Base-by-base conservation (phyloP, 75 land plant species). In the Gnetum montanum region DNA sequence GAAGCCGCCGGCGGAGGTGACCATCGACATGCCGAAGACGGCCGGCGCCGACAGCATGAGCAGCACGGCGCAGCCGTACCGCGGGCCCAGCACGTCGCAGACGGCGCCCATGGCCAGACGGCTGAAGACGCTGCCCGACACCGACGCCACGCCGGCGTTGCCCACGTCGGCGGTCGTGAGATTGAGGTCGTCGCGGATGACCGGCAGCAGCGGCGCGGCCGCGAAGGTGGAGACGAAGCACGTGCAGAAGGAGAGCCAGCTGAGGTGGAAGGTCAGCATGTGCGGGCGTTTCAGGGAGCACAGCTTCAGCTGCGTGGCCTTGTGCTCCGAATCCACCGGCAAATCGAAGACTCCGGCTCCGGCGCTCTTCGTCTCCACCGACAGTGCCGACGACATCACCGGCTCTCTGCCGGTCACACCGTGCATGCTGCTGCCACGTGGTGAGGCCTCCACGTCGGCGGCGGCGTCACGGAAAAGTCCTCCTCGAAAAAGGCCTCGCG, bases 261-360 rank as follows among this genome's bases (percentile, higher is more conserved):
- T 75, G 36, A 89, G 81, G 58, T 89, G 92, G 66, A 89, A 89
- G 18, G 88, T 55, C 4, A 75, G 61, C 96, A 90, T 90, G 74
- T 90, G 96, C 15, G 96, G 96, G 30, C 55, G 18, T 1, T 76
- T 73, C 0, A 59, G 30, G 5, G 88, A 80, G 36, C 58, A 70
- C 20, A 80, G 18, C 10, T 63, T 31, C 52, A 90, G 31, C 24
- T 58, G 69, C 45, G 67, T 90, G 16, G 92, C 84, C 68, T 87
- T 87, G 77, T 90, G 76, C 46, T 90, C 96, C 0, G 81, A 74
- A 45, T 90, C 96, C 61, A 90, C 96, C 0, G 88, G 96, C 0
- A 85, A 66, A 13, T 70, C 34, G 58, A 80, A 83, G 19, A 63
- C 59, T 46, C 37, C n/a, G n/a, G n/a, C n/a, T n/a, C n/a, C n/a